Evolutionary conservation across 768 basidiomycete species (phyloP).

Genomic region (Coprinellus micaceus): DNA sequence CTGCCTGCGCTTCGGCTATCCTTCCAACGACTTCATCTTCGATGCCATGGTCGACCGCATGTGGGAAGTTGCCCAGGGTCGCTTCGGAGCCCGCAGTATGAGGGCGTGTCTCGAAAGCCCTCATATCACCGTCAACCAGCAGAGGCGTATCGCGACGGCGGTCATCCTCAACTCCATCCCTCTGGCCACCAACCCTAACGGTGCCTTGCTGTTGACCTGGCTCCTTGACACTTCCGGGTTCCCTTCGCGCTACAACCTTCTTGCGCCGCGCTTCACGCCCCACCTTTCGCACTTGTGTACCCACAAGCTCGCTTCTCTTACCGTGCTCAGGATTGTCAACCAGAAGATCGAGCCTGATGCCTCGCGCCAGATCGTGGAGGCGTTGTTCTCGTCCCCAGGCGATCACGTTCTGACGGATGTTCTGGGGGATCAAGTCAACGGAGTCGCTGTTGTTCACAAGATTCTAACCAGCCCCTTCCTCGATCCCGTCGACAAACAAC

Average conservation of each 20-base stretch:
- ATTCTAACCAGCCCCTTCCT: conserved; percentile 86
- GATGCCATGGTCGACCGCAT: conserved; percentile 97
- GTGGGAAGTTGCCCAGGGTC: conserved; percentile 97
- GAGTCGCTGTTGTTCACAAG: conserved; percentile 89
- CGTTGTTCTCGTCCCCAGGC: conserved; percentile 83
- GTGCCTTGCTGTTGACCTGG: conserved; percentile 94
- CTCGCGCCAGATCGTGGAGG: conserved; percentile 79
- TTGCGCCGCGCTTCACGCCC: conserved; percentile 94
- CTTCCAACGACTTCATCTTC: conserved; percentile 93
- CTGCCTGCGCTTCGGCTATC: conserved; percentile 86
- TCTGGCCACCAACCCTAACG: conserved; percentile 95
- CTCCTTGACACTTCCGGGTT: conserved; percentile 92
- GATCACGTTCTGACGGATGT: conserved; percentile 94
- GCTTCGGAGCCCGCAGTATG: conserved; percentile 97
- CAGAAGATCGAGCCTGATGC: conserved; percentile 93
- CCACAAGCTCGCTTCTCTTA: conserved; percentile 94
- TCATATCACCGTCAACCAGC: conserved; percentile 81
- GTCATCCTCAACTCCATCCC: conserved; percentile 97
- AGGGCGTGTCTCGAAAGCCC: conserved; percentile 93
- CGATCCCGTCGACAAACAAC: conserved; percentile 61
- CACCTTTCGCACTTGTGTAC: conserved; percentile 96
- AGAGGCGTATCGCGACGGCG: conserved; percentile 91
- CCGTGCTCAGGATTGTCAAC: conserved; percentile 93
- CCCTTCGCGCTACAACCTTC: conserved; percentile 89
- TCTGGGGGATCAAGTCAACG: conserved; percentile 93